Conservation (phyloP, 2,329 filamentous ascomycete genomes). For the Curvularia verruculosa region DNA sequence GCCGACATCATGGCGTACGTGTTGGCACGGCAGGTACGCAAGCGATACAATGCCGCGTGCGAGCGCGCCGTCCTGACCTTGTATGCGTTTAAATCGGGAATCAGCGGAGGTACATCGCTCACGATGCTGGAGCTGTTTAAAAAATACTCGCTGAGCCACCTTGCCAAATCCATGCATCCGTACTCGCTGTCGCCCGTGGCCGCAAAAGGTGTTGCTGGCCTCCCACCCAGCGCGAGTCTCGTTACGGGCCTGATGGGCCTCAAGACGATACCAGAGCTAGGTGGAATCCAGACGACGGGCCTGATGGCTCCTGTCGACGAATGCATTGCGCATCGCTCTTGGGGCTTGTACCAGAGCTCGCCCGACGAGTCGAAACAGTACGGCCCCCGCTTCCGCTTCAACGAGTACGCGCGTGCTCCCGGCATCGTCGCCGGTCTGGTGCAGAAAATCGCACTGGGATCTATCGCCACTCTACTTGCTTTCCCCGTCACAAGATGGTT, state of each 20-base stretch:
- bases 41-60: constrained; percentile 57
- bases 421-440: constrained; percentile 56
- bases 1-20: constrained; percentile 63
- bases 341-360: constrained; percentile 56
- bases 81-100: constrained; percentile 57
- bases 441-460: constrained; percentile 56
- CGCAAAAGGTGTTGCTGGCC: constrained; percentile 44
- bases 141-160: constrained; percentile 53
- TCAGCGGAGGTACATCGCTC: constrained; percentile 65
- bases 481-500: constrained; percentile 60
- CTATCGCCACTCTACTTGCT: constrained; percentile 54
- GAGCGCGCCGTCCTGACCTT: constrained; percentile 60
- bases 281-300: constrained; percentile 64
- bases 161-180: constrained; percentile 56
- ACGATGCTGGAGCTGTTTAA: constrained; percentile 67
- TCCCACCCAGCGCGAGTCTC: constrained; percentile 44
- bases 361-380: constrained; percentile 52
- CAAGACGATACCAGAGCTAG: constrained; percentile 61
- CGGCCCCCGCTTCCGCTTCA: constrained; percentile 63
- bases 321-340: constrained; percentile 65
- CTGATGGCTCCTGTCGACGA: constrained; percentile 60
- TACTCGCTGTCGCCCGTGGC: constrained; percentile 59
- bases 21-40: constrained; percentile 60
- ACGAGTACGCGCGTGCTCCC: constrained; percentile 61
- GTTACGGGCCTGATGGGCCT: constrained; percentile 58